Evolutionary conservation across 2,329 filamentous ascomycete genomes (phyloP).

Genomic region (Aspergillus sp.): DNA sequence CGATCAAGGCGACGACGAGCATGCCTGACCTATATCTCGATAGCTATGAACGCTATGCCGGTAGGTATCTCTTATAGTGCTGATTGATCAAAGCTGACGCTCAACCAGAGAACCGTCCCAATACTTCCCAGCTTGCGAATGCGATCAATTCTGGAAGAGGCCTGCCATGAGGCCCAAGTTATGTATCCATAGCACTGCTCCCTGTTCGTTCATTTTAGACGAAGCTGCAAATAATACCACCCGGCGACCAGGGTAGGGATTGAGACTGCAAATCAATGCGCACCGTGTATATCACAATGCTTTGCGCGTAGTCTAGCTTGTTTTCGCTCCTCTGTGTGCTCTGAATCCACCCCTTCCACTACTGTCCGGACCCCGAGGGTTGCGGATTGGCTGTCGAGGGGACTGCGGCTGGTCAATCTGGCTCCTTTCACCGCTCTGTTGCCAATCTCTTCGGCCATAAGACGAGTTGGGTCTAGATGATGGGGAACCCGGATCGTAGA

Average conservation of each 20-base stretch:
- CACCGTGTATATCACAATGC: not conserved
- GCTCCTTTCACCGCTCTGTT: constrained; percentile 35
- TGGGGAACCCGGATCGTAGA: constrained; percentile 76
- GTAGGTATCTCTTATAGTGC: constrained; percentile 36
- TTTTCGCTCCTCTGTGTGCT: constrained; percentile 64
- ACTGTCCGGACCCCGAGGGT: constrained; percentile 75
- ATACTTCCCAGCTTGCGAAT: constrained; percentile 58
- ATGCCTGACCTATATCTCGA: constrained; percentile 65
- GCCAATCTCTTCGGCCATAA: constrained; percentile 43
- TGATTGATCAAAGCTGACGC: constrained; percentile 13
- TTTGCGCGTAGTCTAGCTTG: constrained; percentile 24
- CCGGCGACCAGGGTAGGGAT: not conserved
- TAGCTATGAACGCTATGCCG: constrained; percentile 63
- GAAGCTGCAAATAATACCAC: not conserved
- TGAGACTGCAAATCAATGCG: not conserved
- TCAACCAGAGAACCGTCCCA: constrained; percentile 57
- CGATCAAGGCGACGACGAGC: constrained; percentile 67
- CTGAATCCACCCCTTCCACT: constrained; percentile 76
- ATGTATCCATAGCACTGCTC: not conserved
- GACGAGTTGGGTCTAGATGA: constrained; percentile 61
- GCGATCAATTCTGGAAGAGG: constrained; percentile 59
- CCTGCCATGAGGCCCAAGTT: constrained; percentile 43
- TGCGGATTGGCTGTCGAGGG: constrained; percentile 64
- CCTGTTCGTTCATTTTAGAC: not conserved
- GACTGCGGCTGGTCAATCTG: constrained; percentile 35